Evolutionary conservation across 2,329 filamentous ascomycete species (phyloP).

Genomic region (Hymenoscyphus linearis): DNA sequence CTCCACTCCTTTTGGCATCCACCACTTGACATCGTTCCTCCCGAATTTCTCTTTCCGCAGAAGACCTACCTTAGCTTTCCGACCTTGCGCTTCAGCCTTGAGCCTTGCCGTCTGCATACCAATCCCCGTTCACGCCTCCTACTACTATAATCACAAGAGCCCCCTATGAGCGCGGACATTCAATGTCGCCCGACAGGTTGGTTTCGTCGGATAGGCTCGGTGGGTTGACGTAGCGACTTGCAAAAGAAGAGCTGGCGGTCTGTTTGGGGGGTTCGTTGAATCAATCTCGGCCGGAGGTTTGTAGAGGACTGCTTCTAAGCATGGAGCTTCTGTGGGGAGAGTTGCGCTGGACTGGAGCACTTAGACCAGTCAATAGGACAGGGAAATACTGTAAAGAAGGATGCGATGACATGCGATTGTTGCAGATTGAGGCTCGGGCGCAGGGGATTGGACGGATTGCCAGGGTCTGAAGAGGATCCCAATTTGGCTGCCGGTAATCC

Average conservation of each 20-base stretch:
- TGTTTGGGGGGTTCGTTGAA: background rate
- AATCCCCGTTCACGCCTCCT: constrained; percentile 32
- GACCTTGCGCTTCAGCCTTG: constrained; percentile 53
- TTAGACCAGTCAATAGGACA: constrained; percentile 6
- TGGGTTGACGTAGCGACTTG: background rate
- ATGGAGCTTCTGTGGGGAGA: constrained; percentile 11
- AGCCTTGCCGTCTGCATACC: constrained; percentile 45
- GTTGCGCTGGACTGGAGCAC: constrained; percentile 11
- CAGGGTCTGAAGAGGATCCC: constrained; percentile 8
- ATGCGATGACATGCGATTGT: constrained; percentile 10
- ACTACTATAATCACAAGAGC: constrained; percentile 26
- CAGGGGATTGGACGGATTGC: constrained; percentile 9
- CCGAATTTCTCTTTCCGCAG: background rate
- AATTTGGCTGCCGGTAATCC: constrained; percentile 4
- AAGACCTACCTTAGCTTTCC: constrained; percentile 52
- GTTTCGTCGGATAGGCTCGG: background rate
- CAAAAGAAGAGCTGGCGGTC: background rate
- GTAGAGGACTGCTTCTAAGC: constrained; percentile 4
- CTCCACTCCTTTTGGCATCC: background rate
- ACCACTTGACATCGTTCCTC: background rate
- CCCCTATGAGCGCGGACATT: constrained; percentile 25
- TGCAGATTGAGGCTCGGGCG: constrained; percentile 16
- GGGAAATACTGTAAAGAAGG: constrained; percentile 14
- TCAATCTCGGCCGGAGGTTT: constrained; percentile 3
- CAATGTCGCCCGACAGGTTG: constrained; percentile 22